Percentiles rank a stretch among this genome's conserved stretches.
These are phyloP conservation scores for Tetrahymena elliotti DNA, from an alignment of 73 alveolate genomes.

Conservation along the genomic window DNA sequence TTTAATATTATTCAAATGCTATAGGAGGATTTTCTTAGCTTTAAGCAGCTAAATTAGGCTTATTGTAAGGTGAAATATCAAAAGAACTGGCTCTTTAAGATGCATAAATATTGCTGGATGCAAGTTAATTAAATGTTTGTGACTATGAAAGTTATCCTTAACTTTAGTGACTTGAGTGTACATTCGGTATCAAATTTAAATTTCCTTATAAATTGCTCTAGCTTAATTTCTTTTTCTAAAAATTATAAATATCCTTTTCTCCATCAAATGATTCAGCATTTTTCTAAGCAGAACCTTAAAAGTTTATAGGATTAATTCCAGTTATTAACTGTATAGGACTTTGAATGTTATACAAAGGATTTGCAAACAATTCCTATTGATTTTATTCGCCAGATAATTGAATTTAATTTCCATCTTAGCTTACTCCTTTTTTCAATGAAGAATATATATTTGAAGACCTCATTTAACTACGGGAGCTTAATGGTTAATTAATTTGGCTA, in stretches of 20 bases:
- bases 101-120: background rate
- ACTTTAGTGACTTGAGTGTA: background rate
- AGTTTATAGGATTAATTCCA: background rate
- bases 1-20: background rate
- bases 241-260: background rate
- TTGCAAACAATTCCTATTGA: background rate
- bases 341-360: background rate
- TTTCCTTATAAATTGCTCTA: background rate
- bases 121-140: background rate
- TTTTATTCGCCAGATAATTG: background rate
- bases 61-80: background rate
- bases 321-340: background rate
- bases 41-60: background rate
- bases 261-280: background rate
- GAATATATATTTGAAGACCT: background rate
- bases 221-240: background rate
- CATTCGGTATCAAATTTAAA: background rate
- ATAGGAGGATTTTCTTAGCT: background rate
- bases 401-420: background rate
- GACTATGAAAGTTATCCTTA: background rate
- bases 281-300: background rate
- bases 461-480: background rate
- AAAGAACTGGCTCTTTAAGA: background rate
- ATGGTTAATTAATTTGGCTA: background rate
- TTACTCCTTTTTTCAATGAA: background rate